Evolutionary conservation across 1,284 basidiomycete genomes (phyloP).

Genomic region (Ustilago shanxiensis): DNA sequence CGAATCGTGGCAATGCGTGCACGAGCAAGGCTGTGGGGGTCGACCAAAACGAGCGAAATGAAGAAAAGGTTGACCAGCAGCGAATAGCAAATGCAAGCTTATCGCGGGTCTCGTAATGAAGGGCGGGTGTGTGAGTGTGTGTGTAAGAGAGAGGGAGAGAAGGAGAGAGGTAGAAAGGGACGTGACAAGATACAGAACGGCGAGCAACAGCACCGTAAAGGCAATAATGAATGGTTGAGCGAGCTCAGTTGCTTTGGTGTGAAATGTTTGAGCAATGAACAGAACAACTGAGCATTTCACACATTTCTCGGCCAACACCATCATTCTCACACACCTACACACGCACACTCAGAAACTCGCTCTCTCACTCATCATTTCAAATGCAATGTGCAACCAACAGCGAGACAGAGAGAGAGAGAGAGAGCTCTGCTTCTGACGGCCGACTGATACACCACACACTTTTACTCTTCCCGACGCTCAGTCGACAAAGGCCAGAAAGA

Average conservation of each 20-base stretch:
- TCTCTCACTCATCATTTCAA: constrained; percentile 1
- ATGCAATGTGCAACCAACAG: constrained; percentile 7
- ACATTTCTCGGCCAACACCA: constrained; percentile 5
- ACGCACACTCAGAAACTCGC: too few species aligned
- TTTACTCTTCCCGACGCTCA: neutral
- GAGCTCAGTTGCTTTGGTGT: neutral
- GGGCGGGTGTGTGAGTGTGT: neutral
- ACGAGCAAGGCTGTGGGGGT: neutral
- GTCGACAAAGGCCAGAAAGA: neutral
- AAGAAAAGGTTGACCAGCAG: neutral
- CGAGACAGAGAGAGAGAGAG: too few species aligned
- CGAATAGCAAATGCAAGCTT: neutral
- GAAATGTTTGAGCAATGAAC: neutral
- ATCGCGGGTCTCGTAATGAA: neutral
- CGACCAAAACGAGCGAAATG: neutral
- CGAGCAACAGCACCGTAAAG: neutral
- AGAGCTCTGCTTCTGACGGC: constrained; percentile 9
- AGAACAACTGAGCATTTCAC: constrained; percentile 3
- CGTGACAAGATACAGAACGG: too few species aligned
- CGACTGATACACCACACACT: constrained; percentile 12
- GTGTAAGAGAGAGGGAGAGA: neutral
- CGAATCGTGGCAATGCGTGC: neutral
- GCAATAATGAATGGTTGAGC: neutral
- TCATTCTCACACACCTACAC: constrained; percentile 2
- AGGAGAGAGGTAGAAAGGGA: neutral